Percentiles rank a stretch among this genome's conserved stretches.
Conservation (phyloP, 1,139 yeast genomes). For the Suhomyces yuchorum region DNA sequence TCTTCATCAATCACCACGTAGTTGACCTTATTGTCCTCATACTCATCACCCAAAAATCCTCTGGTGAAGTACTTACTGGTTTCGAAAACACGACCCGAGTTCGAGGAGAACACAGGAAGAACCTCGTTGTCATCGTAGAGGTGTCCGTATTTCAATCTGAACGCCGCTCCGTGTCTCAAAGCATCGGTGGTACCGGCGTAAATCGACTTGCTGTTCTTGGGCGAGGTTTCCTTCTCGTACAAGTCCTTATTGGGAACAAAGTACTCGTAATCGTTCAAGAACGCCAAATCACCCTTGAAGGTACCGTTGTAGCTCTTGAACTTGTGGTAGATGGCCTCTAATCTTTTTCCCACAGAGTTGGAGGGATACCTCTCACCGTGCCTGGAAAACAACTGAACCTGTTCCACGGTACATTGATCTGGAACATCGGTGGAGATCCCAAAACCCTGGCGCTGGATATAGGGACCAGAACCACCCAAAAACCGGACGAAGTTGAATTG, state of each 20-base stretch:
- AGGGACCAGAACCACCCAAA: slow-evolving; percentile 53
- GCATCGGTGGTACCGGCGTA: slow-evolving; percentile 34
- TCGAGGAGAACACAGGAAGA: slow-evolving; percentile 39
- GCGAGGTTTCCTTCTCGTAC: slow-evolving; percentile 29
- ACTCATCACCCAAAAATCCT: slow-evolving; percentile 27
- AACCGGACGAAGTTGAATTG: slow-evolving; percentile 45
- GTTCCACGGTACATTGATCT: slow-evolving; percentile 55
- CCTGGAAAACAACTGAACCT: slow-evolving; percentile 63
- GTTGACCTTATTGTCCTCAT: slow-evolving; percentile 16
- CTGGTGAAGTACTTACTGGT: slow-evolving; percentile 36
- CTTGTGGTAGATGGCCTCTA: slow-evolving; percentile 23
- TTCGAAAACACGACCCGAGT: slow-evolving; percentile 33
- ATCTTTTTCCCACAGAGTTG: slow-evolving; percentile 13
- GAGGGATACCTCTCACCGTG: slow-evolving; percentile 77
- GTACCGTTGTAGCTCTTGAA: slow-evolving; percentile 24
- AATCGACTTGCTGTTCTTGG: slow-evolving; percentile 17
- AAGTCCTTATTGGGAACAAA: slow-evolving; percentile 29
- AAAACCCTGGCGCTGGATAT: slow-evolving; percentile 44
- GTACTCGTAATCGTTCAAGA: slow-evolving; percentile 37
- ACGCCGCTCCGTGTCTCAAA: slow-evolving; percentile 35
- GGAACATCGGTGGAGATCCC: slow-evolving; percentile 54
- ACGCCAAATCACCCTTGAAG: slow-evolving; percentile 33
- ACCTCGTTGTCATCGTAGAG: slow-evolving; percentile 22
- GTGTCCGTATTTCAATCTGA: slow-evolving; percentile 35
- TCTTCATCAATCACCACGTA: slow-evolving; percentile 32